Evolutionary conservation across 352 stramenopile species (phyloP).

Genomic region (Pythium sukuiense): DNA sequence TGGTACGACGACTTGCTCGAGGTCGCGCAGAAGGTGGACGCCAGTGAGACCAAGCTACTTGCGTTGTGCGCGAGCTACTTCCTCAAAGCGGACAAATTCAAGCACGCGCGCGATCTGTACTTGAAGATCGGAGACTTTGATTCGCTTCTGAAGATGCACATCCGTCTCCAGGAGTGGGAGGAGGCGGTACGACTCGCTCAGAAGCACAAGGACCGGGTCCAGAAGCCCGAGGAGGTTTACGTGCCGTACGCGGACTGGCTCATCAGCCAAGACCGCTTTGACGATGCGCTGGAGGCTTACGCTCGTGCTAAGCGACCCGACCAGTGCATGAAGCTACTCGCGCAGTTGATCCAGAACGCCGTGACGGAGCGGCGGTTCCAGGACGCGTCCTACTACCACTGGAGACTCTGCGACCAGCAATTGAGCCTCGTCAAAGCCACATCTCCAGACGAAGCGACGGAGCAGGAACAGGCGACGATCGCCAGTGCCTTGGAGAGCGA

Average conservation of each 20-base stretch:
- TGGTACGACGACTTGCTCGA: slow-evolving; percentile 88
- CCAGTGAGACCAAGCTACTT: slow-evolving; percentile 45
- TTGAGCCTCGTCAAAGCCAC: slow-evolving; percentile 40
- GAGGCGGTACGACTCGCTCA: slow-evolving; percentile 90
- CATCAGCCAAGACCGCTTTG: slow-evolving; percentile 89
- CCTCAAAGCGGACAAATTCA: slow-evolving; percentile 71
- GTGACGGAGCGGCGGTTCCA: slow-evolving; percentile 85
- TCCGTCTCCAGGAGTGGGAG: slow-evolving; percentile 90
- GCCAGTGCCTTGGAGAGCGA: slow-evolving; percentile 61
- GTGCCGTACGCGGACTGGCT: slow-evolving; percentile 94
- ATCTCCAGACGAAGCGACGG: slow-evolving; percentile 23
- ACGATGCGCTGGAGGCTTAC: slow-evolving; percentile 92
- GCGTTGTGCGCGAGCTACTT: slow-evolving; percentile 65
- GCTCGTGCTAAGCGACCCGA: slow-evolving; percentile 76
- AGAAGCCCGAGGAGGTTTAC: slow-evolving; percentile 89
- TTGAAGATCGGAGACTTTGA: slow-evolving; percentile 82
- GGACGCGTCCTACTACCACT: slow-evolving; percentile 93
- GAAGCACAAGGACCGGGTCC: slow-evolving; percentile 72
- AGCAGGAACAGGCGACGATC: slow-evolving; percentile 34
- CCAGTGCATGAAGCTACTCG: slow-evolving; percentile 81
- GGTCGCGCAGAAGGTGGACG: slow-evolving; percentile 64
- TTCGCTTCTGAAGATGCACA: slow-evolving; percentile 88
- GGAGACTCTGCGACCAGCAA: slow-evolving; percentile 86
- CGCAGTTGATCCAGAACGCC: slow-evolving; percentile 88
- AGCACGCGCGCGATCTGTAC: slow-evolving; percentile 78